Conservation (phyloP, 306 rosid species). For the Luffa acutangula region DNA sequence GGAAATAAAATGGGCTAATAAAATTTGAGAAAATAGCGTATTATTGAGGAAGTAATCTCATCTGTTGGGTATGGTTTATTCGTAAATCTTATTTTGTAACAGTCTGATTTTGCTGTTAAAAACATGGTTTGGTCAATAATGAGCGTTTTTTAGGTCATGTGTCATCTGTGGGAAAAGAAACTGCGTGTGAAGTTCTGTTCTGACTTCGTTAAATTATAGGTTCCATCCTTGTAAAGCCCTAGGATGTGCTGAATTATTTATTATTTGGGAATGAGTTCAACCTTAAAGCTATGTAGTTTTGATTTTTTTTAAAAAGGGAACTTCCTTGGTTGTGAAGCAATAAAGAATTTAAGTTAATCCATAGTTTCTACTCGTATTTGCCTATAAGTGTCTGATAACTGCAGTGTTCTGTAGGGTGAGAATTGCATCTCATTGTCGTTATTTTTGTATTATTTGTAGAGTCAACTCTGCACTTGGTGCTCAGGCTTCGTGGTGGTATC, state of each 20-base stretch:
- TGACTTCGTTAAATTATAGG: neutral
- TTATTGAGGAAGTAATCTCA: neutral
- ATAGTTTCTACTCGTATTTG: neutral
- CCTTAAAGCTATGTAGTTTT: neutral
- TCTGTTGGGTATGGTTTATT: neutral
- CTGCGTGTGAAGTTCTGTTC: neutral
- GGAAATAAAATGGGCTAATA: neutral
- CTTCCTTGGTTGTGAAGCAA: neutral
- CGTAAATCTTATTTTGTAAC: neutral
- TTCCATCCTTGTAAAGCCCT: neutral
- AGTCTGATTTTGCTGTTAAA: neutral
- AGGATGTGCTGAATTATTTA: neutral
- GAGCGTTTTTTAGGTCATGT: neutral
- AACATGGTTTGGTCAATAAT: neutral
- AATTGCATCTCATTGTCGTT: neutral
- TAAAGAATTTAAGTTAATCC: neutral
- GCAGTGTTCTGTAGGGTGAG: neutral
- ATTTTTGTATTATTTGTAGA: conserved; percentile 27
- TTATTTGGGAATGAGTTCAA: neutral
- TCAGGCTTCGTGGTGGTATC: conserved; percentile 99
- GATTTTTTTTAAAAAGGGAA: neutral
- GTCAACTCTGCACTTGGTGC: conserved; percentile 91
- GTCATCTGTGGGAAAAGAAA: neutral
- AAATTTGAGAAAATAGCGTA: neutral
- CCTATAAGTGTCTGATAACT: neutral